A percentile compares a stretch with the other conserved stretches of the same genome.
Conservation (phyloP, 108 stramenopile genomes). For the Epipyxis sp. region DNA sequence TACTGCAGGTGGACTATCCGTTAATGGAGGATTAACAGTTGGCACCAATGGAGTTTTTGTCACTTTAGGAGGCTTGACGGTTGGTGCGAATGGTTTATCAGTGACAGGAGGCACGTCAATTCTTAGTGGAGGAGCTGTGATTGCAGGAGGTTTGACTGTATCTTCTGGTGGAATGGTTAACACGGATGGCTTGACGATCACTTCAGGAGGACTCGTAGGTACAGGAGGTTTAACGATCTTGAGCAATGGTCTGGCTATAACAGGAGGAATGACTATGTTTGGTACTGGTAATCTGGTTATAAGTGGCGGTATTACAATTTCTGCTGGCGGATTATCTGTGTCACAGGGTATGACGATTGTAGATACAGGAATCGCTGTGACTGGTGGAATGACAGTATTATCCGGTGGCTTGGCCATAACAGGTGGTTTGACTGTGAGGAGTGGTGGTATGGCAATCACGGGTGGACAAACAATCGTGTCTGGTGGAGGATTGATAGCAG, state of each 20-base stretch:
- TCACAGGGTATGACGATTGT: background rate
- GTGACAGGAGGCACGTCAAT: constrained; percentile 10
- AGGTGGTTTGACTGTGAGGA: constrained; percentile 1
- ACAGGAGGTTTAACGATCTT: background rate
- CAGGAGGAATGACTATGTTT: background rate
- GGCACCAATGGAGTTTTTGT: background rate
- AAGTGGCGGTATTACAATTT: background rate
- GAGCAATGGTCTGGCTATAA: background rate
- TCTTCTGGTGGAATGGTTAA: background rate
- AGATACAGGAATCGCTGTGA: background rate
- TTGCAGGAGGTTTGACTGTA: constrained; percentile 5
- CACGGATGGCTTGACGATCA: background rate
- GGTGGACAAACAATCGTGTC: constrained; percentile 7
- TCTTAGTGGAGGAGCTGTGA: background rate
- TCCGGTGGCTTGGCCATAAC: constrained; percentile 17
- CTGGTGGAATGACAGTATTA: background rate
- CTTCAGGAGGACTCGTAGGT: constrained; percentile 13
- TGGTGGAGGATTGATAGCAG: background rate
- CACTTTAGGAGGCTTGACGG: background rate
- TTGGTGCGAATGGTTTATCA: background rate
- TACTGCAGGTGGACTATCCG: background rate
- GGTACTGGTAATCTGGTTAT: background rate
- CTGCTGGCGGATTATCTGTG: background rate
- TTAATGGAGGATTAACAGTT: constrained; percentile 11
- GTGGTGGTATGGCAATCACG: background rate